A percentile compares a stretch with the other conserved stretches of the same genome.
Conservation (phyloP, 1,139 yeast genomes). For the Pichiaceae sp. region DNA sequence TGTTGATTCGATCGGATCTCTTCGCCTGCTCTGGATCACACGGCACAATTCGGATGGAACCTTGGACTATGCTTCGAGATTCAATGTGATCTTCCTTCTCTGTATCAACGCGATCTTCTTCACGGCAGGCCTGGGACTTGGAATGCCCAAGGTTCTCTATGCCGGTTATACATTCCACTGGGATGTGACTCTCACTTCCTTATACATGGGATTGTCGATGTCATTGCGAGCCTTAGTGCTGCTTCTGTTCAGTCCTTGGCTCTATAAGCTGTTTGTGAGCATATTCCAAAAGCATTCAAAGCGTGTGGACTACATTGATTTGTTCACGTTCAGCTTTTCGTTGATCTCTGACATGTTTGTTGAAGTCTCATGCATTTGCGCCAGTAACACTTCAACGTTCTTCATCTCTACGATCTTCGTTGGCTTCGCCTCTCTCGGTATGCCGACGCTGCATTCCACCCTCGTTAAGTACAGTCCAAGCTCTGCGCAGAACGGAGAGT, state of each 20-base stretch:
- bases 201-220: constrained; percentile 48
- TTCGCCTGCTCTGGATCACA: constrained; percentile 37
- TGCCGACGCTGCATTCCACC: constrained; percentile 42
- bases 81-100: constrained; percentile 39
- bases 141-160: constrained; percentile 45
- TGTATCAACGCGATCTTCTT: constrained; percentile 37
- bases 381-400: constrained; percentile 23
- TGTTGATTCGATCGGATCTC: constrained; percentile 34
- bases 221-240: constrained; percentile 35
- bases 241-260: constrained; percentile 33
- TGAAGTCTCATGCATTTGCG: constrained; percentile 28
- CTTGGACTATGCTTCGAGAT: constrained; percentile 29
- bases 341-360: constrained; percentile 35
- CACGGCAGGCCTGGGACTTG: constrained; percentile 31
- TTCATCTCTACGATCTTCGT: constrained; percentile 28
- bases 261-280: constrained; percentile 30
- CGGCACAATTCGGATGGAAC: constrained; percentile 19
- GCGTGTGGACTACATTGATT: constrained; percentile 49
- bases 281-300: constrained; percentile 17
- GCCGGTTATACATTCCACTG: constrained; percentile 53
- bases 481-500: constrained; percentile 39
- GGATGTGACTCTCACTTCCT: constrained; percentile 52
- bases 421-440: constrained; percentile 37
- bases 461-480: constrained; percentile 41
- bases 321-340: constrained; percentile 32